Percentiles rank a stretch among this genome's conserved stretches.
These are phyloP conservation scores for Euphorbia tirucalli DNA, from an alignment of 345 rosid genomes.

Conservation along the genomic window DNA sequence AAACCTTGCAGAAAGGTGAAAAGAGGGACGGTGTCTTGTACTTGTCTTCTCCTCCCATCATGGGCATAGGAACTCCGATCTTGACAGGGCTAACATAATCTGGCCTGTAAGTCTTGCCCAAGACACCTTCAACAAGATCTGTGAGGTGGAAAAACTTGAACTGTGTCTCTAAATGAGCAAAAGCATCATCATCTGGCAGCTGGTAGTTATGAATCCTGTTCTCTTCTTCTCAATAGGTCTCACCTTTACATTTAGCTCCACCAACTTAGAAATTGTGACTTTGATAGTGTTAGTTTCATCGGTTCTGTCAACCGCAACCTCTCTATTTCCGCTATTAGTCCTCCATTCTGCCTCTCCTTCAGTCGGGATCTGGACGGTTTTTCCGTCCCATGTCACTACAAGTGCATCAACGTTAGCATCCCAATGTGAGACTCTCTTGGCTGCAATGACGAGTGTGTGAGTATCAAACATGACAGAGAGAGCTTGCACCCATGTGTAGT, in stretches of 20 bases:
- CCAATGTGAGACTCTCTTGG: too few relatives aligned
- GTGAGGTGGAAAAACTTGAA: slow-evolving; percentile 47
- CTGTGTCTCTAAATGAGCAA: slow-evolving; percentile 72
- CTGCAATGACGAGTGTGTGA: too few relatives aligned
- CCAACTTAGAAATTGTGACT: slow-evolving; percentile 40
- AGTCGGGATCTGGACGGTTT: slow-evolving; percentile 50
- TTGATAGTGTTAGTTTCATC: slow-evolving; percentile 43
- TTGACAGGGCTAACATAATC: slow-evolving; percentile 57
- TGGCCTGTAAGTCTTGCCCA: slow-evolving; percentile 68
- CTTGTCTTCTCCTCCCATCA: slow-evolving; percentile 70
- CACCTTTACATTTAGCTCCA: slow-evolving; percentile 45
- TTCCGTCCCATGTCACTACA: slow-evolving; percentile 45
- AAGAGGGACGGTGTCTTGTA: slow-evolving; percentile 54
- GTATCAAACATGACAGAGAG: too few relatives aligned
- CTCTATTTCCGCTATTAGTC: slow-evolving; percentile 30
- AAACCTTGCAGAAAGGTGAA: slow-evolving; percentile 48
- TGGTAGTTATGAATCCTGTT: slow-evolving; percentile 57
- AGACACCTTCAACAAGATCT: slow-evolving; percentile 59
- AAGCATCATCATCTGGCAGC: slow-evolving; percentile 48
- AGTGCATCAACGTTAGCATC: too few relatives aligned
- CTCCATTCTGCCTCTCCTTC: slow-evolving; percentile 72
- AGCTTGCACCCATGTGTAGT: slow-evolving; percentile 94
- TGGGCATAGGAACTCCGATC: slow-evolving; percentile 68
- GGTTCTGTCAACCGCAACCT: slow-evolving; percentile 54
- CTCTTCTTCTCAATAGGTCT: slow-evolving; percentile 61